Evolutionary conservation across 768 basidiomycete species (phyloP), one percentile per base, ranked within the genome.

Genomic region (Naganishia vaughanmartiniae): DNA sequence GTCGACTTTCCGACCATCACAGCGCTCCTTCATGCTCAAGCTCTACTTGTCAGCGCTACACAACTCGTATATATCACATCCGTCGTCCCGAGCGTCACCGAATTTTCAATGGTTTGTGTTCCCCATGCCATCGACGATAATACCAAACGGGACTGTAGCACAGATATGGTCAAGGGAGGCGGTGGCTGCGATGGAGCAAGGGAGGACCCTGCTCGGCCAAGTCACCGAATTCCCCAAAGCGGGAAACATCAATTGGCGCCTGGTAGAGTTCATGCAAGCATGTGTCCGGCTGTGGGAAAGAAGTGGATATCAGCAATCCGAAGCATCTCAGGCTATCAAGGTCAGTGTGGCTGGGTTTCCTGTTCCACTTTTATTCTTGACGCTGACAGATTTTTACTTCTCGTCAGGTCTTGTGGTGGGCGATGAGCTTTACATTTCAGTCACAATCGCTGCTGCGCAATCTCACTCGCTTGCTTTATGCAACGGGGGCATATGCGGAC

Each of bases 341-440:
- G 72, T 76, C 34, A 51, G 73, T 51, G 12, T 7, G 24, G 24
- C 24, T n/a, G 31, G 12, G 4, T 26, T 51, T 7, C 48, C 4
- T 1, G 4, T 51, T 51, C 12, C 11, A 28, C 24, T 26, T 30
- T 7, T 15, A 15, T 7, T 7, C 11, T 5, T 12, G 24, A 76
- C 30, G 67, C 51, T 45, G 42, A 42, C 28, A 12, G 17, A 55
- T 34, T 7, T 34, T 17, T 15, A 54, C 30, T 57, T 2, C 60
- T 36, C 11, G 66, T 39, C 79, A 91, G 90, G 86, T 92, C 26
- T 85, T 97, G 1, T 95, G 92, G 90, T 93, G 92, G 92, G 90
- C 92, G 0, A 93, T 92, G 11, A 88, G 89, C 26, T 85, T 93
- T 26, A 98, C 95, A 0, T 96, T 97, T 84, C 93, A 96, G 77